Base-by-base conservation (phyloP, 176 grass and related monocot genomes). In the Triticum monococcum region DNA sequence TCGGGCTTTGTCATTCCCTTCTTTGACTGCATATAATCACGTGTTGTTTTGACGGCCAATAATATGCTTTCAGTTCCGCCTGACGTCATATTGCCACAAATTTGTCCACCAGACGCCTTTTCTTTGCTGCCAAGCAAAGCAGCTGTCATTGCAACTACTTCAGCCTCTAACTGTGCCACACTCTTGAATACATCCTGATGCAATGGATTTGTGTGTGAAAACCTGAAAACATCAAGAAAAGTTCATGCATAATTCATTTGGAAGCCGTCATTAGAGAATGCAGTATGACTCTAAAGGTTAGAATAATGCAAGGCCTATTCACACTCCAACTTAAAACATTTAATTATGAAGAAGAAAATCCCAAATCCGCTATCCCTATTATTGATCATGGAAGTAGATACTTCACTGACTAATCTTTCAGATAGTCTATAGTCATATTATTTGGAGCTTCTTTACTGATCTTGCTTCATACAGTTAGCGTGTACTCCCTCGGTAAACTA, bases 11-110 rank as follows among this genome's bases (percentile, higher is more conserved):
- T 91, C 54, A 98, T 96, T 32, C 97, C 97, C 81, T 94, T 96
- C 38, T 96, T 98, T 45, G 82, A 82, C 43, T 50, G 88, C 97
- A 98, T 98, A 94, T 96, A 98, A 69, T 98, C 97, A 4, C 97
- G 91, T 22, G 97, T 66, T 83, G 97, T 88, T 92, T 98, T 98
- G 77, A 98, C 94, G 82, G 97, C 97, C 85, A 98, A 91, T 17
- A 98, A 35, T 85, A 98, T 98, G 86, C 97, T 98, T 84, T 98
- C 97, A 12, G 97, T 98, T 71, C 97, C 97, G 2, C 97, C 97
- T 60, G 97, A 98, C 78, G 97, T 98, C 97, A 96, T 98, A 76
- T 98, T 98, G 52, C 97, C 97, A 54, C 97, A 98, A 76, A 98
- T 92, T 88, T 98, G 88, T 64, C 97, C 97, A 24, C 94, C 97